Conservation (phyloP, 306 rosid species). For the Cicer chorassanicum region DNA sequence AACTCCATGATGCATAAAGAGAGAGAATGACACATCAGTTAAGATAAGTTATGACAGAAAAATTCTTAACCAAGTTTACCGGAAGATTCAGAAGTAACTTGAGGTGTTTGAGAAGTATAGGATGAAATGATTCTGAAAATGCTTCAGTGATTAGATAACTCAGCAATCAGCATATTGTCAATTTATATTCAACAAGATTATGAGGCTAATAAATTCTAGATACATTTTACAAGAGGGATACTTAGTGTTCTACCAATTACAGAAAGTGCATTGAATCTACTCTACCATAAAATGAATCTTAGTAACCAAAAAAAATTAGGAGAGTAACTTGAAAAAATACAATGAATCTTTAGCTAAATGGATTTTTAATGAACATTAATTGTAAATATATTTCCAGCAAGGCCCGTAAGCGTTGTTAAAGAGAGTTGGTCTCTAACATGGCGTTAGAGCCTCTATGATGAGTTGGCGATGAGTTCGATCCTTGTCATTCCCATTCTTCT, state of each 20-base stretch:
- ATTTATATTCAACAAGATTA: neutral
- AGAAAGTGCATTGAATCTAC: neutral
- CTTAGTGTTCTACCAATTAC: neutral
- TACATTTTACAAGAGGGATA: neutral
- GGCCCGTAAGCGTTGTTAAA: neutral
- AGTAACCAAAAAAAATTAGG: too few species aligned
- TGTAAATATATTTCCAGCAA: neutral
- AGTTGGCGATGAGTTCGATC: constrained; percentile 1
- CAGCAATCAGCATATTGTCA: neutral
- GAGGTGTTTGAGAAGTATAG: neutral
- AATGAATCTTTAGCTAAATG: neutral
- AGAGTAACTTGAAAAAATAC: neutral
- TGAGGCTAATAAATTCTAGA: neutral
- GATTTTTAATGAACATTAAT: neutral
- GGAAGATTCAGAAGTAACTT: neutral
- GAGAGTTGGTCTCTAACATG: neutral
- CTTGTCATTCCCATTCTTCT: neutral
- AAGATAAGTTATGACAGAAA: neutral
- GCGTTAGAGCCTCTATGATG: neutral
- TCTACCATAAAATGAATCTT: neutral
- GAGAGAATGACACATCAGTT: neutral
- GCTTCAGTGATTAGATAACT: neutral
- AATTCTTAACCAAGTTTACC: neutral
- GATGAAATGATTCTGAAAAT: constrained; percentile 1
- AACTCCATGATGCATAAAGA: neutral